Conservation (phyloP, 805 yeast genomes). For the Yueomyces sinensis region DNA sequence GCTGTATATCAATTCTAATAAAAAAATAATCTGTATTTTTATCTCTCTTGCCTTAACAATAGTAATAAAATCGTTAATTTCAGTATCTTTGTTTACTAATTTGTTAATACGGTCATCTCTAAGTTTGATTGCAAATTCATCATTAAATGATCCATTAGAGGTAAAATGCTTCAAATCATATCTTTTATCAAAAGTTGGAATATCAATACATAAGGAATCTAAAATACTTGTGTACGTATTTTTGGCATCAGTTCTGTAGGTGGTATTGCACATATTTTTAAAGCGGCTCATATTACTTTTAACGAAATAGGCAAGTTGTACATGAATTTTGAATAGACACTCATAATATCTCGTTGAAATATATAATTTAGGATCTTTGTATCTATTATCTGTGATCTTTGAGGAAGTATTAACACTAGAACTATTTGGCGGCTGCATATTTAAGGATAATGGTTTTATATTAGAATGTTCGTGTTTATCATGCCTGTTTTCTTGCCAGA, state of each 20-base stretch:
- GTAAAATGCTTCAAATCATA: conserved; percentile 18
- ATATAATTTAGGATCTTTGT: conserved; percentile 15
- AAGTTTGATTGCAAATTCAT: conserved; percentile 36
- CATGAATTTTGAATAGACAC: conserved; percentile 22
- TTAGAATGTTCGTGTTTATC: too few relatives aligned
- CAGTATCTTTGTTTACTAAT: conserved; percentile 5
- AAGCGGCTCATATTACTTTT: conserved; percentile 39
- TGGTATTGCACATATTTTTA: conserved; percentile 27
- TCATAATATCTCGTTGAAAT: conserved; percentile 25
- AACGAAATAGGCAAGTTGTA: conserved; percentile 28
- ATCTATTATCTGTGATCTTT: too few relatives aligned
- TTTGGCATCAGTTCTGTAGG: conserved; percentile 6
- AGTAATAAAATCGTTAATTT: conserved; percentile 21
- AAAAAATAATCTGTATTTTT: conserved; percentile 37
- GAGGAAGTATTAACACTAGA: too few relatives aligned
- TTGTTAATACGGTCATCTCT: conserved; percentile 30
- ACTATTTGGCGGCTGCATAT: too few relatives aligned
- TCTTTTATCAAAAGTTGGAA: conserved; percentile 31
- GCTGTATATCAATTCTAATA: conserved; percentile 32
- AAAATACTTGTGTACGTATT: conserved; percentile 16
- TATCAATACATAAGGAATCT: conserved; percentile 20
- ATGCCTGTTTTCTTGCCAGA: too few relatives aligned
- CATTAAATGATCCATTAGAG: conserved; percentile 28
- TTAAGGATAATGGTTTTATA: too few relatives aligned
- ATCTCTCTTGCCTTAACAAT: conserved; percentile 42